These are phyloP conservation scores for Macrolepiota dolichaula DNA, from an alignment of 768 basidiomycete genomes.

Conservation along the genomic window DNA sequence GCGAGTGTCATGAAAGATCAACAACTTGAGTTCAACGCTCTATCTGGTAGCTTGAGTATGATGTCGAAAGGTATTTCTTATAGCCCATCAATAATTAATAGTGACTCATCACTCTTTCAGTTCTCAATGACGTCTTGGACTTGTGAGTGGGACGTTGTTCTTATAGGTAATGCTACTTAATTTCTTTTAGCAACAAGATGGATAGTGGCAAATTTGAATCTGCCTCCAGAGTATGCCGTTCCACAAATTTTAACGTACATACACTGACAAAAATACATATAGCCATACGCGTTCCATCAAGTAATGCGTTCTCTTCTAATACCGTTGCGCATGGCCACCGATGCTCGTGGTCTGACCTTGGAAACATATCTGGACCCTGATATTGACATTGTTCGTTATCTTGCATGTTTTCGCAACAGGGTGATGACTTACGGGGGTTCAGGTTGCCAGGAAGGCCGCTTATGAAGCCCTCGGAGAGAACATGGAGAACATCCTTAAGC, in stretches of 20 bases:
- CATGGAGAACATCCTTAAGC: slow-evolving; percentile 34
- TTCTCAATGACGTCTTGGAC: slow-evolving; percentile 77
- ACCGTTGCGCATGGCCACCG: slow-evolving; percentile 63
- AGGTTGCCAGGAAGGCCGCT: slow-evolving; percentile 59
- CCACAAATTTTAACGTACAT: background rate
- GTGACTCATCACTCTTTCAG: slow-evolving; percentile 27
- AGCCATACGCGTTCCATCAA: slow-evolving; percentile 77
- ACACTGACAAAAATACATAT: slow-evolving; percentile 9
- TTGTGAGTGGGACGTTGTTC: slow-evolving; percentile 47
- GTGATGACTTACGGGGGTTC: background rate
- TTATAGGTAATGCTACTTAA: background rate
- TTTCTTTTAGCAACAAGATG: slow-evolving; percentile 64
- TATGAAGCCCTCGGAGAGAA: slow-evolving; percentile 58
- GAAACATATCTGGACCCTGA: slow-evolving; percentile 63
- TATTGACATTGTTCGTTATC: slow-evolving; percentile 53
- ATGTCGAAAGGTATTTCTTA: slow-evolving; percentile 71
- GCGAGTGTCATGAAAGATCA: slow-evolving; percentile 70
- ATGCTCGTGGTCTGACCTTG: slow-evolving; percentile 65
- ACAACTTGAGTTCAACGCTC: slow-evolving; percentile 84
- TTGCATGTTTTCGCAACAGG: background rate
- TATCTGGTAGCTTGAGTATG: slow-evolving; percentile 79
- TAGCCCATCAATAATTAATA: slow-evolving; percentile 2
- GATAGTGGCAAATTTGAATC: slow-evolving; percentile 84
- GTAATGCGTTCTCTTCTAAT: slow-evolving; percentile 73
- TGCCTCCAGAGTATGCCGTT: slow-evolving; percentile 40